phyloP scores from a whole-genome alignment of 352 stramenopile species.

The Globisporangium mamillatum region DNA sequence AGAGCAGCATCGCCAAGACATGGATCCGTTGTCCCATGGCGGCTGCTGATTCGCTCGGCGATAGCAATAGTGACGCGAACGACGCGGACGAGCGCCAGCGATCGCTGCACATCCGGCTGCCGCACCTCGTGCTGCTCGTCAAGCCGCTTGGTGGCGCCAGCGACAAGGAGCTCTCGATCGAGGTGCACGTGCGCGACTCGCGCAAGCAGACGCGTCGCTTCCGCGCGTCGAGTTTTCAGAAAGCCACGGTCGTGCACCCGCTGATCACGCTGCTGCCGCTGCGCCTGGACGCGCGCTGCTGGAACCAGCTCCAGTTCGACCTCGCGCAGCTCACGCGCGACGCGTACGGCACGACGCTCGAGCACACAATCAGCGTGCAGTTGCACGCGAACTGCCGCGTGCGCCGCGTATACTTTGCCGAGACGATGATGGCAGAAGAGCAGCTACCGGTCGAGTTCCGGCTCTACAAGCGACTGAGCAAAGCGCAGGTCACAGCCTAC shows the following conservation, averaged over 20 bases:
- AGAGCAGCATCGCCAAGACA: constrained; percentile 38
- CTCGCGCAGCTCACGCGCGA: constrained; percentile 35
- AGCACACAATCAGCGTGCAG: constrained; percentile 38
- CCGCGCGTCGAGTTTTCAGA: constrained; percentile 50
- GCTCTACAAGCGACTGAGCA: constrained; percentile 45
- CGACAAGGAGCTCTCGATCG: constrained; percentile 39
- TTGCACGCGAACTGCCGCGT: constrained; percentile 60
- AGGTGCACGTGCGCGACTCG: constrained; percentile 40
- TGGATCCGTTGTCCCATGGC: constrained; percentile 46
- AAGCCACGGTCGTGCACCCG: constrained; percentile 34
- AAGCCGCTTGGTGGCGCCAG: constrained; percentile 27
- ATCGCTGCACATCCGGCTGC: constrained; percentile 50
- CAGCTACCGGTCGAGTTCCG: constrained; percentile 51
- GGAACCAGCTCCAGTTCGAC: constrained; percentile 65
- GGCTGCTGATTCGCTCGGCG: background rate
- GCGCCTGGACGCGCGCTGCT: constrained; percentile 34
- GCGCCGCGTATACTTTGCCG: constrained; percentile 54
- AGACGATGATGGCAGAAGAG: constrained; percentile 35
- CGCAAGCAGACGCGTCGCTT: constrained; percentile 33
- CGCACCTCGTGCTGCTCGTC: constrained; percentile 43
- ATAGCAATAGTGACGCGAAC: background rate
- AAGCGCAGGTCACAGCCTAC: constrained; percentile 24
- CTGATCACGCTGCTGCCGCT: constrained; percentile 40
- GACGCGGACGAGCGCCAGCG: background rate
- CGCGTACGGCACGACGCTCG: constrained; percentile 45